Percentiles rank a stretch among this genome's conserved stretches.
Evolutionary conservation across 148 eudicot genomes (phyloP).

Genomic region (Rhododendron ovatum): DNA sequence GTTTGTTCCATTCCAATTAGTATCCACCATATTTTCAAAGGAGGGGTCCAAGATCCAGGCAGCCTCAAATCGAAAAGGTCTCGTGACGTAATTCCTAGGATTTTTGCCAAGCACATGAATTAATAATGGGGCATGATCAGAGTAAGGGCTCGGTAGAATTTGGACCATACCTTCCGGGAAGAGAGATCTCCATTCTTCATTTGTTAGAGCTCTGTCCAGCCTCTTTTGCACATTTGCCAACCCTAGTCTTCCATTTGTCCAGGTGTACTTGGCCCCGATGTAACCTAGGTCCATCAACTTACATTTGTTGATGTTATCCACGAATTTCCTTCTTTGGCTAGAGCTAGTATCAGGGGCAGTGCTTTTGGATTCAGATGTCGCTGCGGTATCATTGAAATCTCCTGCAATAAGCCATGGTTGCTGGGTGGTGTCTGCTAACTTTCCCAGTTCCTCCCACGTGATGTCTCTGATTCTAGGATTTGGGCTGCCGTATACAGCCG

Average conservation of each 20-base stretch:
- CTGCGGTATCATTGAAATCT: too few relatives aligned
- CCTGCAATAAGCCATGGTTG: too few relatives aligned
- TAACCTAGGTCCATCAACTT: background rate
- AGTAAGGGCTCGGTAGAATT: background rate
- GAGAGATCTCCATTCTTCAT: background rate
- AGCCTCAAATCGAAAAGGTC: background rate
- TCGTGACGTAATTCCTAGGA: too few relatives aligned
- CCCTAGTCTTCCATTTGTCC: background rate
- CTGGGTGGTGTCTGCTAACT: fast-evolving
- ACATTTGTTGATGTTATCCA: fast-evolving
- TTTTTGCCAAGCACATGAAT: background rate
- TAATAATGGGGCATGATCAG: background rate
- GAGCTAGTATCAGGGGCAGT: too few relatives aligned
- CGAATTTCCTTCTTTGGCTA: background rate
- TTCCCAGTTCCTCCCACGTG: background rate
- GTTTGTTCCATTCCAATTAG: background rate
- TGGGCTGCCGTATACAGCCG: background rate
- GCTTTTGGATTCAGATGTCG: too few relatives aligned
- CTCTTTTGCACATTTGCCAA: background rate
- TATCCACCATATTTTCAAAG: background rate
- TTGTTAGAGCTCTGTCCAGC: background rate
- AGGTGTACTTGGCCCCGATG: background rate
- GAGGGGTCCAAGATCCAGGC: background rate
- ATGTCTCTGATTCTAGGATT: background rate
- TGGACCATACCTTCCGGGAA: background rate